phyloP scores from a whole-genome alignment of 73 alveolate species.

The Durusdinium trenchii region DNA sequence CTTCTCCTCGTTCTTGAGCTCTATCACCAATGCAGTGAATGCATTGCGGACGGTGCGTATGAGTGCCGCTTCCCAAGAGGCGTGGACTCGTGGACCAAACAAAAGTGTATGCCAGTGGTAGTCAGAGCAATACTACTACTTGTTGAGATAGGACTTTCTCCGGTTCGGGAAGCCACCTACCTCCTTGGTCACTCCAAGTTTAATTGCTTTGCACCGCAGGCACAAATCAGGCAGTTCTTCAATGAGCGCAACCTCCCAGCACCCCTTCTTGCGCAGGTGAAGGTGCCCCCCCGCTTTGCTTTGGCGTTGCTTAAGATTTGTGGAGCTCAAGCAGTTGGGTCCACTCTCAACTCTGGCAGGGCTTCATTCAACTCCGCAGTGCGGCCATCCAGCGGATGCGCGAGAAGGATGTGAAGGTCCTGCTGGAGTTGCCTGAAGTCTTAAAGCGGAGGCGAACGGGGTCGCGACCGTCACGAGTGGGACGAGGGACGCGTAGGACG shows the following conservation, averaged over 20 bases:
- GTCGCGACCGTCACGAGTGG: not conserved
- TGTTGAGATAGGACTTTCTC: not conserved
- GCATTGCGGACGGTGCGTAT: conserved; percentile 67
- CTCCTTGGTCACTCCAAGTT: not conserved
- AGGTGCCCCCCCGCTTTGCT: not conserved
- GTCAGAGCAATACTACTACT: not conserved
- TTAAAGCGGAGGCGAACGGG: conserved; percentile 36
- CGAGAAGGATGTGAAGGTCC: conserved; percentile 69
- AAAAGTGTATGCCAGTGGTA: too few relatives aligned
- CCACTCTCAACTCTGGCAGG: not conserved
- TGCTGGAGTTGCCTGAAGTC: conserved; percentile 64
- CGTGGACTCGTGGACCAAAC: not conserved
- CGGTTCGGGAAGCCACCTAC: not conserved
- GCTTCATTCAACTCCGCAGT: conserved; percentile 64
- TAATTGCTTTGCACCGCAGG: not conserved
- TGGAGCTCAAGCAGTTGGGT: too few relatives aligned
- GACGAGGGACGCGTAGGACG: not conserved
- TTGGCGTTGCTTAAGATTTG: not conserved
- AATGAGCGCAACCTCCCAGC: conserved; percentile 89
- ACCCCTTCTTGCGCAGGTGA: conserved; percentile 77
- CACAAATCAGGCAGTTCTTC: conserved; percentile 84
- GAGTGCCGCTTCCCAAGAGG: conserved; percentile 77
- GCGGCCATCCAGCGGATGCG: conserved; percentile 80
- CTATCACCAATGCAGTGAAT: conserved; percentile 94
- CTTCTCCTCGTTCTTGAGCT: conserved; percentile 70